phyloP scores from a whole-genome alignment of 2,329 filamentous ascomycete genomes.

The Nigrograna mackinnonii region DNA sequence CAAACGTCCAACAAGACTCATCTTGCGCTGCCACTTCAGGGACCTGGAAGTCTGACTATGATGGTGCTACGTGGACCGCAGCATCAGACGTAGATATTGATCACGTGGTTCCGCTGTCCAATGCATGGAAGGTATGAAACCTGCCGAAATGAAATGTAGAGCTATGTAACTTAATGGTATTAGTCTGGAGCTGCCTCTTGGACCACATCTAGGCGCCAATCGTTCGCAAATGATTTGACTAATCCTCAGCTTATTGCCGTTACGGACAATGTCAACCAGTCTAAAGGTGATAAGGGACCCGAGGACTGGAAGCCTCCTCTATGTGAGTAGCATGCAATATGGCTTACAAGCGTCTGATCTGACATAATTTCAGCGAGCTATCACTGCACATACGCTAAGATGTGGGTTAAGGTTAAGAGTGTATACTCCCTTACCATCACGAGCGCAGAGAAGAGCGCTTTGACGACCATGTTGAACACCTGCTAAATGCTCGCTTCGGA shows the following conservation, averaged over 20 bases:
- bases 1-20: constrained; percentile 59
- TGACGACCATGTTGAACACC: constrained; percentile 66
- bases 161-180: neutral
- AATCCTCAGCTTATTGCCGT: constrained; percentile 80
- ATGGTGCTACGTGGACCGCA: constrained; percentile 70
- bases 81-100: constrained; percentile 79
- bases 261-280: constrained; percentile 74
- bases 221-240: constrained; percentile 77
- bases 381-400: constrained; percentile 77
- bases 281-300: constrained; percentile 74
- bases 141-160: neutral
- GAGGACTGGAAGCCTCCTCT: constrained; percentile 72
- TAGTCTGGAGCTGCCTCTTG: constrained; percentile 72
- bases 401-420: constrained; percentile 79
- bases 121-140: constrained; percentile 69
- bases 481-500: no score
- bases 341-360: no score
- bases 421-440: constrained; percentile 72
- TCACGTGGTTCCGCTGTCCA: constrained; percentile 79
- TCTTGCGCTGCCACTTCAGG: constrained; percentile 69
- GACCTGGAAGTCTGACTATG: constrained; percentile 72
- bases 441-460: constrained; percentile 69
- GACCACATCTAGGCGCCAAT: constrained; percentile 68
- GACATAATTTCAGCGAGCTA: constrained; percentile 46
- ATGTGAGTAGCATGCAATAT: constrained; percentile 10